Evolutionary conservation across 2,329 filamentous ascomycete genomes (phyloP).

Genomic region (Pyricularia sp.): DNA sequence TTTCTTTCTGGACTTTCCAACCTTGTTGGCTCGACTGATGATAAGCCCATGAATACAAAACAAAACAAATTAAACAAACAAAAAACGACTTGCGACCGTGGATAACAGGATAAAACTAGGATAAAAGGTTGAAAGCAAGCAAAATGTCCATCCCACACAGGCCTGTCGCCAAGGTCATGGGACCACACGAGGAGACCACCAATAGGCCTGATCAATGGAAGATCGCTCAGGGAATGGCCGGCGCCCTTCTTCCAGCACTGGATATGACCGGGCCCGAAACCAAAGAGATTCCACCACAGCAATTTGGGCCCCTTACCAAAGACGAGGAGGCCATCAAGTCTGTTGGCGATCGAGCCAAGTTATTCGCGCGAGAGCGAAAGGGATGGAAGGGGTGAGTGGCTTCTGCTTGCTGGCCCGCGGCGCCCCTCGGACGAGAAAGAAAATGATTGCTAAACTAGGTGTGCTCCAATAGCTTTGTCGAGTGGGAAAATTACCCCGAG

Average conservation of each 20-base stretch:
- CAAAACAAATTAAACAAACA: too few relatives aligned
- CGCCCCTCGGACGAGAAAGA: not conserved
- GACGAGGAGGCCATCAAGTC: not conserved
- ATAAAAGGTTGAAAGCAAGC: too few relatives aligned
- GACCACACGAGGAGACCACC: conserved; percentile 18
- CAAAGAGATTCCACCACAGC: not conserved
- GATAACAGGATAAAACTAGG: too few relatives aligned
- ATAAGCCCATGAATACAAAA: too few relatives aligned
- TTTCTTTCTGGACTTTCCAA: too few relatives aligned
- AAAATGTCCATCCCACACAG: too few relatives aligned
- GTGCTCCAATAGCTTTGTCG: conserved; percentile 40
- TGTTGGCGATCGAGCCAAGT: not conserved
- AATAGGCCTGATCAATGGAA: not conserved
- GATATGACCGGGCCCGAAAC: not conserved
- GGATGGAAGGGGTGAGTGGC: not conserved
- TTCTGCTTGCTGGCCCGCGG: not conserved
- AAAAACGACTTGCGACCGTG: too few relatives aligned
- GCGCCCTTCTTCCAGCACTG: not conserved
- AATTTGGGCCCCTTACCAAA: not conserved
- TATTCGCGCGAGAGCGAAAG: not conserved
- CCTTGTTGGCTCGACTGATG: too few relatives aligned
- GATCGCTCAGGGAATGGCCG: not conserved
- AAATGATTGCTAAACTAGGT: not conserved
- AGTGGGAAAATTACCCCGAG: conserved; percentile 62
- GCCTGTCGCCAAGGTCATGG: not conserved